phyloP scores from a whole-genome alignment of 2,329 filamentous ascomycete species.

The Venturia pyrina region DNA sequence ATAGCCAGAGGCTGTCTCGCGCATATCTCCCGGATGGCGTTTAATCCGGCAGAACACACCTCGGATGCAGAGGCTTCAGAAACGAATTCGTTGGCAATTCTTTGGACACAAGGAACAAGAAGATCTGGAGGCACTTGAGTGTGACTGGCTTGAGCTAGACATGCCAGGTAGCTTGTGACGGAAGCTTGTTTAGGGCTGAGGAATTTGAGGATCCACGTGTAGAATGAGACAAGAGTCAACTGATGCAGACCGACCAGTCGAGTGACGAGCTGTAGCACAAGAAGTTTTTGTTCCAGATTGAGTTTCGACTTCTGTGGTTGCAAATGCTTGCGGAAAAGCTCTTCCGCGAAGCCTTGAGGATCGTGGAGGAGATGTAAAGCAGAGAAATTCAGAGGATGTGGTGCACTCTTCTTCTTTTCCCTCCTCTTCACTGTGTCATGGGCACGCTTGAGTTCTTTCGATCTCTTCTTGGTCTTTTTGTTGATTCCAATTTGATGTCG shows the following conservation, averaged over 20 bases:
- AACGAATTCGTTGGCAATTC: constrained; percentile 97
- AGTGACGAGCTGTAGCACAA: constrained; percentile 85
- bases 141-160: constrained; percentile 83
- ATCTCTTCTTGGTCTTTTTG: constrained; percentile 89
- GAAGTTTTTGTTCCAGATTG: constrained; percentile 75
- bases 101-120: constrained; percentile 80
- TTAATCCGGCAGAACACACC: constrained; percentile 83
- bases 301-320: constrained; percentile 79
- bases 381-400: constrained; percentile 88
- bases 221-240: constrained; percentile 78
- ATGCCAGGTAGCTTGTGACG: constrained; percentile 89
- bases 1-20: constrained; percentile 90
- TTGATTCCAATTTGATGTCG: constrained; percentile 84
- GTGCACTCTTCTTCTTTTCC: constrained; percentile 77
- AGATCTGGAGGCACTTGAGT: constrained; percentile 86
- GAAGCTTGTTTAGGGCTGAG: constrained; percentile 79
- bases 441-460: constrained; percentile 68
- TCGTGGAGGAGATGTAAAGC: constrained; percentile 89
- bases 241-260: constrained; percentile 88
- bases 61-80: constrained; percentile 87
- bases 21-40: constrained; percentile 91
- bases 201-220: constrained; percentile 90
- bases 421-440: constrained; percentile 65
- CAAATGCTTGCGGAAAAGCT: constrained; percentile 81
- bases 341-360: constrained; percentile 86